Percentiles rank a stretch among this genome's conserved stretches.
These are phyloP conservation scores for Microglena sp. DNA, from an alignment of 139 green algal genomes.

Conservation along the genomic window DNA sequence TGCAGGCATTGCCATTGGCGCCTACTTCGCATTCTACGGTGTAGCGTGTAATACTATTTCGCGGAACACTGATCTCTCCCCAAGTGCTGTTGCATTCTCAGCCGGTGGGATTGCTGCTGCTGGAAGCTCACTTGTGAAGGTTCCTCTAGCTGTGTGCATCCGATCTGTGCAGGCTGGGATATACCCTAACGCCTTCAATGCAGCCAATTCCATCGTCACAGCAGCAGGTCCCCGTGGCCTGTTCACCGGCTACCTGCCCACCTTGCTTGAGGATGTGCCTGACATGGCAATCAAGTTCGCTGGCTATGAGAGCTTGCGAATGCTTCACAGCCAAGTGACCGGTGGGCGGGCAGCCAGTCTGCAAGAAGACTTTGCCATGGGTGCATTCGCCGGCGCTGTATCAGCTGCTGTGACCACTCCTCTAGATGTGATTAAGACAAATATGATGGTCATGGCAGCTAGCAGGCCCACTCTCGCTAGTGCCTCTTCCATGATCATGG, in stretches of 20 bases:
- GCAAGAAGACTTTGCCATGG: constrained; percentile 69
- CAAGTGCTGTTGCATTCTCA: constrained; percentile 58
- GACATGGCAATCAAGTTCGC: constrained; percentile 89
- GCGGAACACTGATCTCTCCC: constrained; percentile 26
- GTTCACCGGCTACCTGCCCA: constrained; percentile 74
- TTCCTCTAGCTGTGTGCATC: constrained; percentile 76
- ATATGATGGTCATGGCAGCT: constrained; percentile 76
- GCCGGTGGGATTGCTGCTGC: constrained; percentile 61
- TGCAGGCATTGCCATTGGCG: constrained; percentile 86
- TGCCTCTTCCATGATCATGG: constrained; percentile 15
- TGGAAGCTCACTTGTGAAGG: constrained; percentile 73
- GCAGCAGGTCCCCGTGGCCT: constrained; percentile 56
- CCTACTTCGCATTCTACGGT: constrained; percentile 90
- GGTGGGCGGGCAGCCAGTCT: constrained; percentile 10
- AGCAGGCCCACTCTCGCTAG: constrained; percentile 40
- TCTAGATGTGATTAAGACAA: constrained; percentile 89
- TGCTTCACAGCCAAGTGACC: constrained; percentile 38
- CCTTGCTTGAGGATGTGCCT: constrained; percentile 75
- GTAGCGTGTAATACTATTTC: constrained; percentile 57
- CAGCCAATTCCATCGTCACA: constrained; percentile 39
- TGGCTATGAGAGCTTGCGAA: constrained; percentile 62
- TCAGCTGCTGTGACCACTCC: constrained; percentile 75
- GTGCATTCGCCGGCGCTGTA: constrained; percentile 56
- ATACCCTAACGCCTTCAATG: constrained; percentile 63
- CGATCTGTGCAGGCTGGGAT: constrained; percentile 70